Conservation (phyloP, 192 early-diverging fungal species). For the Linnemannia elongata region DNA sequence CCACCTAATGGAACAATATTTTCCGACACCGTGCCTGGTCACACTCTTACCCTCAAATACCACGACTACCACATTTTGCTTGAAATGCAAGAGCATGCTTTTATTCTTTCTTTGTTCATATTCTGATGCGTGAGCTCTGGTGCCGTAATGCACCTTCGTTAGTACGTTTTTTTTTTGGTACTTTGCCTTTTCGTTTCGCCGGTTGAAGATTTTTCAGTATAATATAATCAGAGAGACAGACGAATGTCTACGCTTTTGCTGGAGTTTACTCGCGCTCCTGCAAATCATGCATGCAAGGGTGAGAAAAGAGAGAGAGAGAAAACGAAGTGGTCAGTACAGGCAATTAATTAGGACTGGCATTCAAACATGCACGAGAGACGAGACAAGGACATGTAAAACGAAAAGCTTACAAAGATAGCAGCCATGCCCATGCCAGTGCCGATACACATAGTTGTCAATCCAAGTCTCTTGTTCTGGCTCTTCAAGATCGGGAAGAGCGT, state of each 20-base stretch:
- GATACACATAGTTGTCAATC: slow-evolving; percentile 59
- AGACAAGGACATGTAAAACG: neutral
- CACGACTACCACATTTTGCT: slow-evolving; percentile 7
- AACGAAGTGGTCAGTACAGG: neutral
- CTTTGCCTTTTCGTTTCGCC: too few species aligned
- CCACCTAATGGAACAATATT: neutral
- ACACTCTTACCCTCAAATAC: neutral
- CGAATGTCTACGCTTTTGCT: neutral
- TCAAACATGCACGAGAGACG: neutral
- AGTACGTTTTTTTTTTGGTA: too few species aligned
- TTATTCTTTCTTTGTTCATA: too few species aligned
- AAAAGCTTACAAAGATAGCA: slow-evolving; percentile 14
- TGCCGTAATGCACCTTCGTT: too few species aligned
- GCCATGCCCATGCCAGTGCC: slow-evolving; percentile 54
- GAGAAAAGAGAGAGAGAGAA: neutral
- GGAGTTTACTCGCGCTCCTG: neutral
- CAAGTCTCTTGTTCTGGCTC: slow-evolving; percentile 46
- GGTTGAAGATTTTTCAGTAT: too few species aligned
- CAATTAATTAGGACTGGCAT: neutral
- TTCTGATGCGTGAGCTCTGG: too few species aligned
- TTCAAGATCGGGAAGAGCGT: slow-evolving; percentile 90
- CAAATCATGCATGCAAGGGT: neutral
- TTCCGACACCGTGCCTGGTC: neutral
- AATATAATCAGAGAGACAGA: neutral
- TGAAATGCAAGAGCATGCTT: too few species aligned